Evolutionary conservation across 176 grass and related monocot species (phyloP).

Genomic region (Musa schizocarpa): DNA sequence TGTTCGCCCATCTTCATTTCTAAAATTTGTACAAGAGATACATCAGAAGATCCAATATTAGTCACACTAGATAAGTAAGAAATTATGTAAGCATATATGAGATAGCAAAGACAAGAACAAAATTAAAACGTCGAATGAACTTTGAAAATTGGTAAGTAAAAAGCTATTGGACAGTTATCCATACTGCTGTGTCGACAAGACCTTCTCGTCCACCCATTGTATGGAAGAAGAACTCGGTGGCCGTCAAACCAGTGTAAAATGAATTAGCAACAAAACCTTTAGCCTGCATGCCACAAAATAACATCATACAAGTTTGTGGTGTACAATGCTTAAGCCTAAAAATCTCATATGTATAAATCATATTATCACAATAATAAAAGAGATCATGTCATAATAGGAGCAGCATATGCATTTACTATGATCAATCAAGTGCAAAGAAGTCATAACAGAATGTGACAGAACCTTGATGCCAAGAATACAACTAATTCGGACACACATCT

Average conservation of each 20-base stretch:
- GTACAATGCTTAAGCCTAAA: background rate
- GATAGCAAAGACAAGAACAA: background rate
- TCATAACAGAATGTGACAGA: no score
- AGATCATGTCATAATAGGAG: background rate
- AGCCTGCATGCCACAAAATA: slow-evolving; percentile 34
- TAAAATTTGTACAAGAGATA: no score
- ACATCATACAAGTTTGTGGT: background rate
- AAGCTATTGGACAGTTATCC: slow-evolving; percentile 13
- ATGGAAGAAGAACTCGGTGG: slow-evolving; percentile 95
- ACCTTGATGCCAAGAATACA: no score
- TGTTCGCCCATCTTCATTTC: no score
- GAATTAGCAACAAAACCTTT: slow-evolving; percentile 99
- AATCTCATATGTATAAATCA: background rate
- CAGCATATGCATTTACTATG: background rate
- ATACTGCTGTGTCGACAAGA: slow-evolving; percentile 95
- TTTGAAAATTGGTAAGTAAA: slow-evolving; percentile 7
- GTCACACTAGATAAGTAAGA: no score
- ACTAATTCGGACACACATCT: background rate
- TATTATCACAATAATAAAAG: background rate
- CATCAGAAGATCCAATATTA: no score
- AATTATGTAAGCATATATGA: no score
- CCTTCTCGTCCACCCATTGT: slow-evolving; percentile 99
- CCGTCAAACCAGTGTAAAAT: slow-evolving; percentile 90
- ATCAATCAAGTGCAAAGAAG: background rate
- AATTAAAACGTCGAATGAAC: background rate